A percentile compares a stretch with the other conserved stretches of the same genome.
These are phyloP conservation scores for Biancaea sappan DNA, from an alignment of 306 rosid genomes.

Conservation along the genomic window DNA sequence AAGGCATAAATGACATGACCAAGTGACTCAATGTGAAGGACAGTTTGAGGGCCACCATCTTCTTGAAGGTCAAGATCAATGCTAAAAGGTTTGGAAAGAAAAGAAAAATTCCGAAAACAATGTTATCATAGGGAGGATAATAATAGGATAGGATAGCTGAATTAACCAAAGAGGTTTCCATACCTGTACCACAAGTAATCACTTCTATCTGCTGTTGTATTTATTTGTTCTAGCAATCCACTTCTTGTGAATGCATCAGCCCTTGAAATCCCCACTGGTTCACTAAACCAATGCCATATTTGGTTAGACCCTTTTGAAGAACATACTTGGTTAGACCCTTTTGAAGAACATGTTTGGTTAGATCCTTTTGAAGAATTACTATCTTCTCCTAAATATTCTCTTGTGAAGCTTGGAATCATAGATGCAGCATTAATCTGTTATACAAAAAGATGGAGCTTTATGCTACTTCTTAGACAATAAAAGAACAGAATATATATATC, in stretches of 20 bases:
- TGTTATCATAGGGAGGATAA: constrained; percentile 23
- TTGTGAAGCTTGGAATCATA: constrained; percentile 56
- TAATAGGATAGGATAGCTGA: constrained; percentile 7
- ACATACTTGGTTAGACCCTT: too few relatives aligned
- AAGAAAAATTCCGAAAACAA: constrained; percentile 8
- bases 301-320: too few relatives aligned
- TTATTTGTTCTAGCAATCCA: constrained; percentile 89
- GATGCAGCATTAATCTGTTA: constrained; percentile 78
- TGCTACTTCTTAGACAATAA: constrained; percentile 10
- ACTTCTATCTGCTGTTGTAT: constrained; percentile 88
- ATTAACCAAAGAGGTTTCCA: constrained; percentile 16
- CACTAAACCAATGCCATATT: constrained; percentile 88
- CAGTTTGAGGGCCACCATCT: constrained; percentile 53
- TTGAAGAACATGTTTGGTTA: too few relatives aligned
- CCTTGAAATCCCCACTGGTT: constrained; percentile 86
- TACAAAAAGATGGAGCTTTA: constrained; percentile 19
- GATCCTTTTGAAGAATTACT: constrained; percentile 52
- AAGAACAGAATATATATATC: constrained; percentile 16
- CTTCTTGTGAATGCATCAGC: constrained; percentile 60
- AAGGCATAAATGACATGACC: constrained; percentile 86
- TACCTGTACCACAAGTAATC: constrained; percentile 99
- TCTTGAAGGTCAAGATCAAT: constrained; percentile 55
- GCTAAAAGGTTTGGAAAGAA: constrained; percentile 40
- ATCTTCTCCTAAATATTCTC: constrained; percentile 53
- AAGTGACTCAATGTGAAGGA: constrained; percentile 86